Conservation (phyloP, 257 asterid genomes). For the Rehmannia glutinosa region DNA sequence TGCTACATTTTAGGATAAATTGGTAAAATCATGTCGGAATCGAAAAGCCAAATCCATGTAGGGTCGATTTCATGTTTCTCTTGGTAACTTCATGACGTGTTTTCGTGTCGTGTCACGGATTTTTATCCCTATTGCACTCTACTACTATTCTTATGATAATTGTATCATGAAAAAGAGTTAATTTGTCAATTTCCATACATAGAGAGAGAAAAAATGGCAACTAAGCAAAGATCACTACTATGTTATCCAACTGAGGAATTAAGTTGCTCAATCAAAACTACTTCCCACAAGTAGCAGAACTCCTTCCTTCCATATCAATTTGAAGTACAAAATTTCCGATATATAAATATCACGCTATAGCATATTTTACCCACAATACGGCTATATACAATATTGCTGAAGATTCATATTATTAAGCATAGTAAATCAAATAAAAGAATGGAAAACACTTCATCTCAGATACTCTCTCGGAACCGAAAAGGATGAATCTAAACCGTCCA, state of each 20-base stretch:
- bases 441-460: constrained; percentile 29
- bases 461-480: constrained; percentile 31
- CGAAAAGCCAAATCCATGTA: too few relatives aligned
- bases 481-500: constrained; percentile 72
- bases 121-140: too few relatives aligned
- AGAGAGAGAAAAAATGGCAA: too few relatives aligned
- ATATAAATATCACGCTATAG: constrained; percentile 18
- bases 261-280: not conserved
- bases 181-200: too few relatives aligned
- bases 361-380: constrained; percentile 15
- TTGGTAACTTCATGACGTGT: too few relatives aligned
- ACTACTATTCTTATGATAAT: too few relatives aligned
- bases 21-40: too few relatives aligned
- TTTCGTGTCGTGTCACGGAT: too few relatives aligned
- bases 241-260: not conserved
- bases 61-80: too few relatives aligned
- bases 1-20: too few relatives aligned
- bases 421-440: constrained; percentile 25
- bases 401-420: constrained; percentile 15
- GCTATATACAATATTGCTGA: constrained; percentile 31
- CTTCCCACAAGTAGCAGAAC: not conserved
- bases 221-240: not conserved
- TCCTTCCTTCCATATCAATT: not conserved
- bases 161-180: too few relatives aligned
- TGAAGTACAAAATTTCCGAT: constrained; percentile 18